Evolutionary conservation across 805 yeast genomes (phyloP), one percentile per base, ranked within the genome.

Genomic region (Phaffomyces opuntiae): DNA sequence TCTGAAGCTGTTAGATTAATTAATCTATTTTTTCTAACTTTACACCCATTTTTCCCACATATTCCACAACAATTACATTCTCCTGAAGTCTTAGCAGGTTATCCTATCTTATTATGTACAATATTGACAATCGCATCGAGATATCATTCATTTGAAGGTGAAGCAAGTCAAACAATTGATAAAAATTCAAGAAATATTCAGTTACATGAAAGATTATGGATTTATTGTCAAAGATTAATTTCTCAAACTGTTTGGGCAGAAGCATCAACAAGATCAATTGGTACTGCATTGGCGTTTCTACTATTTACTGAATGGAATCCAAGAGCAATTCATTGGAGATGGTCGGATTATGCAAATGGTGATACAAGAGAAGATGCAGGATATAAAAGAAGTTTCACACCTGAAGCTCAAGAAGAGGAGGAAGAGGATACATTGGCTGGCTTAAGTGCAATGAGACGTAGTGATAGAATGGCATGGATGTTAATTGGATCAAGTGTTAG

Each of bases 221-320:
- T 82, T 25, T 80, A 84, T 57, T 87, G 90, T 48, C 96, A 87
- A 65, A 63, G 81, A 49, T 69, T 87, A 48, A 82, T 88, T 37
- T 84, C 95, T 3, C 87, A 83, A 62, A 82, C 95, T 0, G 89
- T 87, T 6, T 89, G 96, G 96, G 96, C 95, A 1, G 96, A 87
- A 59, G 93, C 95, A 0, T 81, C 87, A 48, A 85, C 93, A 7
- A 68, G 96, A 51, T 83, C 93, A 0, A 77, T 89, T 4, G 96
- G 96, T 1, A 87, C 96, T 0, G 81, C 89, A 7, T 73, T 85
- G 49, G 90, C 96, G 1, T 87, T 90, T 58, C 64, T 90, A 42
- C 68, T 90, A 16, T 83, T 87, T 54, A 86, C 96, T 0, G 97
- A 91, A 62, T 90, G 98, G 98, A 88, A 89, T 55, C 96, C 96